Percentiles rank a stretch among this genome's conserved stretches.
Evolutionary conservation across 1,284 basidiomycete genomes (phyloP).

Genomic region (Schizopora paradoxa): DNA sequence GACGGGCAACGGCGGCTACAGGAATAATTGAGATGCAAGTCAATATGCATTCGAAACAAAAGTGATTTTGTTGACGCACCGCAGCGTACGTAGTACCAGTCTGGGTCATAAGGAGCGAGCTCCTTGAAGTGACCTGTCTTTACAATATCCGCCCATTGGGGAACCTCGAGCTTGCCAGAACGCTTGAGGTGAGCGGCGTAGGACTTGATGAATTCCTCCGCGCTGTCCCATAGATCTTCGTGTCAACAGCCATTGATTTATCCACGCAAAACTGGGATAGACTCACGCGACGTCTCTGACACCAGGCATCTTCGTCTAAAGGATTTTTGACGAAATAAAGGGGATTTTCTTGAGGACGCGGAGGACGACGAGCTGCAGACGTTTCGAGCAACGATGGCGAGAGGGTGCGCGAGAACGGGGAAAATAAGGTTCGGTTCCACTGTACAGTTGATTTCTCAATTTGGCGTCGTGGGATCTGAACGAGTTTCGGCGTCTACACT

Average conservation of each 20-base stretch:
- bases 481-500: too few relatives aligned
- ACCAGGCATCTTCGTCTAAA: too few relatives aligned
- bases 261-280: background rate
- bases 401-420: too few relatives aligned
- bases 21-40: conserved; percentile 1
- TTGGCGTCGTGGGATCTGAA: too few relatives aligned
- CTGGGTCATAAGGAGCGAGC: conserved; percentile 97
- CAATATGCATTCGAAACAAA: conserved; percentile 13
- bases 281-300: conserved; percentile 4
- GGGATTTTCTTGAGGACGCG: too few relatives aligned
- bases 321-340: too few relatives aligned
- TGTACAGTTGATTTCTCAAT: too few relatives aligned
- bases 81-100: conserved; percentile 99
- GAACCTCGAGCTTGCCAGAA: conserved; percentile 97
- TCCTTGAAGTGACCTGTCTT: conserved; percentile 99
- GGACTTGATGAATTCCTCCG: conserved; percentile 87
- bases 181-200: conserved; percentile 94
- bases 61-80: conserved; percentile 47
- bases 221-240: too few relatives aligned
- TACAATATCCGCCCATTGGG: conserved; percentile 98
- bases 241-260: too few relatives aligned
- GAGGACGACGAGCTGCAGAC: too few relatives aligned
- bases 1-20: conserved; percentile 91
- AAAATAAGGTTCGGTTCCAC: too few relatives aligned
- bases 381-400: too few relatives aligned